Evolutionary conservation across 108 stramenopile species (phyloP).

Genomic region (Fistulifera pelliculosa): DNA sequence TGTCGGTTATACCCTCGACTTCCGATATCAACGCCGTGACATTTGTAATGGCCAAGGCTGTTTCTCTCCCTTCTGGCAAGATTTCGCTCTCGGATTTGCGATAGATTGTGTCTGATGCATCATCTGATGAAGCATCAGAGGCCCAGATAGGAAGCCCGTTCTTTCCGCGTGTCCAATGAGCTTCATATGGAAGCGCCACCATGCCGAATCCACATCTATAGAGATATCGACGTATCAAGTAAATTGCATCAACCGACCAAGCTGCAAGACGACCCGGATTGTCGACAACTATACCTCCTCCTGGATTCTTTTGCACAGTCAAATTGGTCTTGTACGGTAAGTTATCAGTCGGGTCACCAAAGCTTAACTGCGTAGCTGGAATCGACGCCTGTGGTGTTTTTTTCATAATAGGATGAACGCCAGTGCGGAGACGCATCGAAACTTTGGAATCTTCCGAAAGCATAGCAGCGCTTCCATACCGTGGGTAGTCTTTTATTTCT

Average conservation of each 20-base stretch:
- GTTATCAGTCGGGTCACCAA: background rate
- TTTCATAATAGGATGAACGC: background rate
- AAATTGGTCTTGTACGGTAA: background rate
- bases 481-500: slow-evolving; percentile 6
- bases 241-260: slow-evolving; percentile 80
- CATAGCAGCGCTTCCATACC: background rate
- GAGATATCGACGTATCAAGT: slow-evolving; percentile 58
- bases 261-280: slow-evolving; percentile 50
- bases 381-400: background rate
- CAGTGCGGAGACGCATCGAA: background rate
- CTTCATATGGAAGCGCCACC: slow-evolving; percentile 38
- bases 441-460: background rate
- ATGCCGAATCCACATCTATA: slow-evolving; percentile 49
- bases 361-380: background rate
- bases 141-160: slow-evolving; percentile 29
- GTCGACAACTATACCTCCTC: slow-evolving; percentile 55
- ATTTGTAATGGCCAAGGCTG: slow-evolving; percentile 36
- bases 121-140: background rate
- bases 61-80: slow-evolving; percentile 1
- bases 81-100: background rate
- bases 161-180: slow-evolving; percentile 43
- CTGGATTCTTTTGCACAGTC: slow-evolving; percentile 29
- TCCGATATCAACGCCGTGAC: slow-evolving; percentile 58
- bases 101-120: too few relatives aligned
- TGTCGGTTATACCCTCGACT: slow-evolving; percentile 50